Evolutionary conservation across 352 stramenopile species (phyloP), one percentile per base, ranked within the genome.

Genomic region (Globisporangium takayamanum): DNA sequence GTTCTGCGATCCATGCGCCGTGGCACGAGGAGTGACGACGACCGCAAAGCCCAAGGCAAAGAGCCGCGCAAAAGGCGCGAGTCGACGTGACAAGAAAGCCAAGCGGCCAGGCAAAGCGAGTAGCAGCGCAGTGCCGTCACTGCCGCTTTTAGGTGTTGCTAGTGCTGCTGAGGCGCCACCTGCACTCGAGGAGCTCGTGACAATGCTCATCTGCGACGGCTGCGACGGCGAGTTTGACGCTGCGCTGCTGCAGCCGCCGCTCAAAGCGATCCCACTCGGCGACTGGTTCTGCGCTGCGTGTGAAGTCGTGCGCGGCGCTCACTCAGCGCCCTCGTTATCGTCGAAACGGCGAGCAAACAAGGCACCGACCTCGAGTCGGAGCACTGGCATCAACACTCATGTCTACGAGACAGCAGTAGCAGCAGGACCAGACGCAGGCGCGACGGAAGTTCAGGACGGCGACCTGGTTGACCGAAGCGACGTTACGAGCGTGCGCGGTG

Each of bases 191-290:
- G 58, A 75, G 15, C 59, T 77, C 8, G 66, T 68, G 36, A 78
- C 67, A 0, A 39, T 87, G 30, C 55, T 90, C 15, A 72, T 87
- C 12, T 93, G 84, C 47, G 80, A 87, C 52, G 78, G 78, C n/a
- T 93, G 84, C 49, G 71, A 90, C 15, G 60, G 64, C 25, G 76
- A 92, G 50, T 83, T 76, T 42, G 73, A 88, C 22, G 71, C 84
- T 63, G 62, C 71, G 10, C 59, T 51, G 25, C 42, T 92, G 3
- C 7, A 70, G 42, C 79, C 78, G 39, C 77, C 77, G 5, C 47
- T 87, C 1, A 55, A 50, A 1, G 58, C 62, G 22, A 62, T 84
- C 36, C 76, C 78, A 11, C 63, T 82, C 37, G 71, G 72, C 5
- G 72, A 84, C 28, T 86, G 76, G 76, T 86, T 75, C 20, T 86